Evolutionary conservation across 257 asterid species (phyloP).

Genomic region (Fraxinus pennsylvanica): DNA sequence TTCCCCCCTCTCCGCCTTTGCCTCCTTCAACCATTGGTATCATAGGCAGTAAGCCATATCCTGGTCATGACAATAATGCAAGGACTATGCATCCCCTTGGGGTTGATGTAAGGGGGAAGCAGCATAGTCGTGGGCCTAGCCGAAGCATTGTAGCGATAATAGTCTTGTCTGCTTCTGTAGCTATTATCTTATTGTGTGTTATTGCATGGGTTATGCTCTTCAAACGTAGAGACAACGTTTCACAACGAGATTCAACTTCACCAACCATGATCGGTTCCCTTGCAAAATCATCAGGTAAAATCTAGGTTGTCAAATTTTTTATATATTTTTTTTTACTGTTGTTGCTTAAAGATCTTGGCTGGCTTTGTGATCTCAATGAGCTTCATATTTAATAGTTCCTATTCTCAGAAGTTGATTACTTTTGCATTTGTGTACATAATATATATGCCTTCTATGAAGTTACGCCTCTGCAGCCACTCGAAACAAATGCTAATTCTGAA

Average conservation of each 20-base stretch:
- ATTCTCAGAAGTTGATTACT: neutral
- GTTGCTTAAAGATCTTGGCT: neutral
- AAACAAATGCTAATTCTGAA: conserved; percentile 1
- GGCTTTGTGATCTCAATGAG: neutral
- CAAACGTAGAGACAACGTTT: conserved; percentile 39
- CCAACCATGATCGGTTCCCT: conserved; percentile 53
- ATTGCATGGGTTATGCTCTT: conserved; percentile 63
- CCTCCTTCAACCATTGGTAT: conserved; percentile 62
- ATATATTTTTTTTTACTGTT: neutral
- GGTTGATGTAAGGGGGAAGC: conserved; percentile 65
- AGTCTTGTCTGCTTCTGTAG: conserved; percentile 59
- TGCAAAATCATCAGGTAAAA: conserved; percentile 79
- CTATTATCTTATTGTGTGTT: conserved; percentile 53
- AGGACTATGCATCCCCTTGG: conserved; percentile 75
- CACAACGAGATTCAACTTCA: conserved; percentile 50
- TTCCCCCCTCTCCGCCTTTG: conserved; percentile 89
- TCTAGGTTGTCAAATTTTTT: neutral
- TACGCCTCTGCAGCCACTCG: neutral
- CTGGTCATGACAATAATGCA: conserved; percentile 56
- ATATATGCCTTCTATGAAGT: neutral
- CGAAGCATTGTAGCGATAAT: conserved; percentile 60
- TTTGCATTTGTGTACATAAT: neutral
- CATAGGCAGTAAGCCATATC: conserved; percentile 63
- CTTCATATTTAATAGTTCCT: neutral
- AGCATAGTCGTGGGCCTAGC: conserved; percentile 53